Conservation (phyloP, 257 asterid species). For the Linaria vulgaris region DNA sequence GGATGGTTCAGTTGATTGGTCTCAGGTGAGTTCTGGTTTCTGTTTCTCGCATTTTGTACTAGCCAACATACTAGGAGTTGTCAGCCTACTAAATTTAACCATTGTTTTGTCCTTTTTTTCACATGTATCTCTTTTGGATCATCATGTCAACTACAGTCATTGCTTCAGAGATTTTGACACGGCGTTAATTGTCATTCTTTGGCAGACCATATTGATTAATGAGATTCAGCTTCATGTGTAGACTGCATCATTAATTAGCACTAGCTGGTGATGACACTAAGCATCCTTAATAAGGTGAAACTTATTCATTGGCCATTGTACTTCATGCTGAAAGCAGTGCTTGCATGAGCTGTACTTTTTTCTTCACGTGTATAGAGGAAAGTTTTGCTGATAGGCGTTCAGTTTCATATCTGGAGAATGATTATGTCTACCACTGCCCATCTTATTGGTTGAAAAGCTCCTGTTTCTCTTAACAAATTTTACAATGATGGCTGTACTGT, state of each 20-base stretch:
- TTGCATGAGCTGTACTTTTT: neutral
- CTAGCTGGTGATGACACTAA: neutral
- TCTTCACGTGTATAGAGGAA: no score
- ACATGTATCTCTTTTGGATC: no score
- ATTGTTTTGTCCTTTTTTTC: neutral
- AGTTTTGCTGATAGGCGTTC: no score
- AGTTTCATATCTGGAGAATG: no score
- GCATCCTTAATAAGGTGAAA: neutral
- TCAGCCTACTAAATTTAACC: slow-evolving; percentile 14
- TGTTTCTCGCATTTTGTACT: neutral
- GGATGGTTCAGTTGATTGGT: slow-evolving; percentile 87
- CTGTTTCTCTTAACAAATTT: no score
- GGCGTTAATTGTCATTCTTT: neutral
- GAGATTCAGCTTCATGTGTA: no score
- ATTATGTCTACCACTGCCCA: no score
- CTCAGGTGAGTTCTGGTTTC: slow-evolving; percentile 57
- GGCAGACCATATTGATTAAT: no score
- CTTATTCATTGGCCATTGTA: neutral
- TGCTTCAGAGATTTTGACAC: neutral
- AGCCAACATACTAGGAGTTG: neutral
- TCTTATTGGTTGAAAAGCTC: no score
- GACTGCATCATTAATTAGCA: no score
- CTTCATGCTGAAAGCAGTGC: neutral
- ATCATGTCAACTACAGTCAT: no score
- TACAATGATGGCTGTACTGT: no score